Evolutionary conservation across 1,284 basidiomycete species (phyloP).

Genomic region (Sanghuangporus sanghuang): DNA sequence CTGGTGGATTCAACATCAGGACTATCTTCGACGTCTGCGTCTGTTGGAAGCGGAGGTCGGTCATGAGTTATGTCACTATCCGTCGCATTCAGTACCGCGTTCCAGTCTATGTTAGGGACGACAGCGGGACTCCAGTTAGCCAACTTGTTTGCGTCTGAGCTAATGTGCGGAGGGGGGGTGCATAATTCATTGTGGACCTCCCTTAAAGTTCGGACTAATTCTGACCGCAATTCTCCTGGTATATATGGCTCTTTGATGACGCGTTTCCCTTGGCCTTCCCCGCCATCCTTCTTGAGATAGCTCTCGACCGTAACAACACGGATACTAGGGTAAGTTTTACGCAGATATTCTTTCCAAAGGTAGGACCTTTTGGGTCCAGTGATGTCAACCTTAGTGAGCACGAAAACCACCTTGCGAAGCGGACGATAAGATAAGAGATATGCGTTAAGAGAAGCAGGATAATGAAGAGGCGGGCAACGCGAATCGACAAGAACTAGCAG

Average conservation of each 20-base stretch:
- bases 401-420: conserved; percentile 61
- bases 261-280: conserved; percentile 43
- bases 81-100: conserved; percentile 42
- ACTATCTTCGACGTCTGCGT: conserved; percentile 26
- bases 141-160: conserved; percentile 47
- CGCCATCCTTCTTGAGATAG: conserved; percentile 49
- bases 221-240: conserved; percentile 50
- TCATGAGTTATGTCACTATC: conserved; percentile 33
- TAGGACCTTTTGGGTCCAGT: conserved; percentile 50
- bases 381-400: conserved; percentile 83
- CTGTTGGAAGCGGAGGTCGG: conserved; percentile 24
- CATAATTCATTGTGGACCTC: conserved; percentile 66
- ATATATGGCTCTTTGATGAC: conserved; percentile 58
- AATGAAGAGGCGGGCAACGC: conserved; percentile 68
- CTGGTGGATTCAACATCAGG: conserved; percentile 29
- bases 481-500: conserved; percentile 83
- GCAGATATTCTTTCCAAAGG: conserved; percentile 68
- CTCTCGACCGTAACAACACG: conserved; percentile 72
- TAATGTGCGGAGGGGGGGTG: conserved; percentile 59
- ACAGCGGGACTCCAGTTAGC: conserved; percentile 64
- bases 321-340: conserved; percentile 45
- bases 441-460: conserved; percentile 41
- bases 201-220: conserved; percentile 64
- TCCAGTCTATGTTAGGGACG: conserved; percentile 68
- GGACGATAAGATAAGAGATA: conserved; percentile 38